These are phyloP conservation scores for Anacardium occidentale DNA, from an alignment of 345 rosid species.

Conservation along the genomic window DNA sequence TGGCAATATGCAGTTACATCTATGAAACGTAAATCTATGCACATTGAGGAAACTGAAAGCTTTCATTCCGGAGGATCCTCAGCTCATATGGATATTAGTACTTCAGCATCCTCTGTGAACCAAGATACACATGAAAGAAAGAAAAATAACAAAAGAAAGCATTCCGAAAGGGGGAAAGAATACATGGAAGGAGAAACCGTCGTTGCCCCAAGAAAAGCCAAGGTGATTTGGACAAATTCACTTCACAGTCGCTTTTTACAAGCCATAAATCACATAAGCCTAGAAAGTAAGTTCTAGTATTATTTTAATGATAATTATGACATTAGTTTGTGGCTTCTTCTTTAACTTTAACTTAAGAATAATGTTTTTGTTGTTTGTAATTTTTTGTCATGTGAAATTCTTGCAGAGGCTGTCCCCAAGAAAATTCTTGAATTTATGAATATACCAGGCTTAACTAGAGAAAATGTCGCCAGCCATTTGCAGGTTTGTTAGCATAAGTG, in stretches of 20 bases:
- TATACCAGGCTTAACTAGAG: slow-evolving; percentile 68
- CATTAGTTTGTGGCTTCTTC: no score
- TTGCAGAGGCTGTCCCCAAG: slow-evolving; percentile 75
- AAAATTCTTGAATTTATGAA: slow-evolving; percentile 68
- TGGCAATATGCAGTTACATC: slow-evolving; percentile 49
- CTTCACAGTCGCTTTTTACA: slow-evolving; percentile 64
- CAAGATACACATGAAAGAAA: neutral
- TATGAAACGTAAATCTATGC: slow-evolving; percentile 36
- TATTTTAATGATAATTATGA: neutral
- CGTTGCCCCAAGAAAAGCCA: slow-evolving; percentile 40
- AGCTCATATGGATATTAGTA: slow-evolving; percentile 15
- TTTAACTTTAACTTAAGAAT: neutral
- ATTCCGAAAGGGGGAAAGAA: slow-evolving; percentile 4
- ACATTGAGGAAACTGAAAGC: slow-evolving; percentile 19
- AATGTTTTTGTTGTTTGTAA: neutral
- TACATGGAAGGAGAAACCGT: slow-evolving; percentile 18
- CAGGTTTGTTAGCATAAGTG: slow-evolving; percentile 44
- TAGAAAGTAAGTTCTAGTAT: slow-evolving; percentile 52
- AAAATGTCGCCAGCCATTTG: slow-evolving; percentile 74
- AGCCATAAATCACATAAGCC: slow-evolving; percentile 54
- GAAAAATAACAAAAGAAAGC: slow-evolving; percentile 14
- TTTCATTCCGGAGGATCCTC: neutral
- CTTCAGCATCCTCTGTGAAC: slow-evolving; percentile 21
- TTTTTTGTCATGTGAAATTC: neutral
- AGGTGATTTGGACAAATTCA: slow-evolving; percentile 57